These are phyloP conservation scores for Aspergillus terreus DNA, from an alignment of 2,329 filamentous ascomycete genomes.

Conservation along the genomic window DNA sequence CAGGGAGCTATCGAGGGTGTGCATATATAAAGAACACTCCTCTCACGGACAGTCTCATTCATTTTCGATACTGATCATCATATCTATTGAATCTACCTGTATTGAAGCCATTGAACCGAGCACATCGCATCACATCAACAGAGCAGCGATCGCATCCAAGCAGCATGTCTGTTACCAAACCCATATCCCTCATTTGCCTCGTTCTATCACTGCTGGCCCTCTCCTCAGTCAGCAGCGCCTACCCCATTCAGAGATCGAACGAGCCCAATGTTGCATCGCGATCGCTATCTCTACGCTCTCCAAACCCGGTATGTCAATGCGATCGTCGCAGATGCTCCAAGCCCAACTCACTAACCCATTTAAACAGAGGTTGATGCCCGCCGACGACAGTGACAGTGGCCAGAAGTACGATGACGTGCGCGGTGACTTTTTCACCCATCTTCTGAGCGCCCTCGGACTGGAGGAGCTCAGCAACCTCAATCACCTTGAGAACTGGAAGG, in stretches of 20 bases:
- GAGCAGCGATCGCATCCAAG: background rate
- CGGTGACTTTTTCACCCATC: background rate
- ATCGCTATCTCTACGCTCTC: constrained; percentile 1
- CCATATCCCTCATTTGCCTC: constrained; percentile 5
- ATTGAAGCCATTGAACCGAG: background rate
- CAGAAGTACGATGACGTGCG: constrained; percentile 11
- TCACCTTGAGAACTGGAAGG: constrained; percentile 5
- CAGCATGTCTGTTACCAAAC: constrained; percentile 5
- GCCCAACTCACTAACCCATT: background rate
- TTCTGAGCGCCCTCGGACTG: constrained; percentile 19
- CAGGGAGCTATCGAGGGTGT: background rate
- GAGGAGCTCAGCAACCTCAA: constrained; percentile 3
- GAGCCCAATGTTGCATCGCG: background rate
- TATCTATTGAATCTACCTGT: background rate
- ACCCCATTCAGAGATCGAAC: constrained; percentile 2
- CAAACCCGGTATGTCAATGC: constrained; percentile 4
- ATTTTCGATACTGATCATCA: background rate
- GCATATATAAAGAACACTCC: background rate
- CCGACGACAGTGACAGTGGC: background rate
- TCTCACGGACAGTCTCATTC: background rate
- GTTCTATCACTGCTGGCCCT: constrained; percentile 1
- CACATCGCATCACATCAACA: background rate
- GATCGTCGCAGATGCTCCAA: background rate
- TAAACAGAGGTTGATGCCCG: constrained; percentile 21
- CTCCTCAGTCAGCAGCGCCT: constrained; percentile 4